These are phyloP conservation scores for Madurella mycetomatis DNA, from an alignment of 2,329 filamentous ascomycete species.

Conservation along the genomic window DNA sequence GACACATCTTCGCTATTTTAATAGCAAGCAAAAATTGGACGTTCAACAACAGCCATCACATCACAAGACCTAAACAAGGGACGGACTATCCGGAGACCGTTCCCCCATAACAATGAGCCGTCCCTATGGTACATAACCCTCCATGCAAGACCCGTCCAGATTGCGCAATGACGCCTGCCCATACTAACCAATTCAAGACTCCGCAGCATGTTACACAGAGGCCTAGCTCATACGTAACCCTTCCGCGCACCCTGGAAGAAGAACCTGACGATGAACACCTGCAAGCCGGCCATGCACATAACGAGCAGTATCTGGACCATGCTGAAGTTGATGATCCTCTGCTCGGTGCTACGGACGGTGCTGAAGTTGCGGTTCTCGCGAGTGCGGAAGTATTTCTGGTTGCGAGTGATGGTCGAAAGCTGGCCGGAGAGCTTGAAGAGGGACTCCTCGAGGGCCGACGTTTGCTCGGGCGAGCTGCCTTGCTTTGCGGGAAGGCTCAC, in stretches of 20 bases:
- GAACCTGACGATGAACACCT: slow-evolving; percentile 96
- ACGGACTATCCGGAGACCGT: slow-evolving; percentile 5
- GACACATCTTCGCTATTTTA: background rate
- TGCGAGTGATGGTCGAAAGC: slow-evolving; percentile 88
- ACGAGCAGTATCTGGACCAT: slow-evolving; percentile 89
- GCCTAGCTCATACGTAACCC: slow-evolving; percentile 57
- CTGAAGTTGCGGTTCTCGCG: slow-evolving; percentile 98
- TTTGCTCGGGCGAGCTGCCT: slow-evolving; percentile 84
- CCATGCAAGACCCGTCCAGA: slow-evolving; percentile 1
- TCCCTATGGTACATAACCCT: slow-evolving; percentile 19
- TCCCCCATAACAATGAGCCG: slow-evolving; percentile 18
- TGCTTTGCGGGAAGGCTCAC: slow-evolving; percentile 82
- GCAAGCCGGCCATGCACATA: slow-evolving; percentile 88
- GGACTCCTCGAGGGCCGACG: slow-evolving; percentile 82
- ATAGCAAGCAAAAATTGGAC: background rate
- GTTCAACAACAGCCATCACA: background rate
- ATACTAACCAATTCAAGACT: slow-evolving; percentile 34
- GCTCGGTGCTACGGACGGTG: slow-evolving; percentile 93
- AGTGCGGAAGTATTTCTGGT: slow-evolving; percentile 99
- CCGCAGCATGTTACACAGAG: background rate
- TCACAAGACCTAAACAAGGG: background rate
- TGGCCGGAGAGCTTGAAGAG: slow-evolving; percentile 93
- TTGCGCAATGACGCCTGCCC: background rate
- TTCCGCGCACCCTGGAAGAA: slow-evolving; percentile 84
- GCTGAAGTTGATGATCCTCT: slow-evolving; percentile 94